phyloP scores from a whole-genome alignment of 176 grass and related monocot species.

The Carex littledalei region DNA sequence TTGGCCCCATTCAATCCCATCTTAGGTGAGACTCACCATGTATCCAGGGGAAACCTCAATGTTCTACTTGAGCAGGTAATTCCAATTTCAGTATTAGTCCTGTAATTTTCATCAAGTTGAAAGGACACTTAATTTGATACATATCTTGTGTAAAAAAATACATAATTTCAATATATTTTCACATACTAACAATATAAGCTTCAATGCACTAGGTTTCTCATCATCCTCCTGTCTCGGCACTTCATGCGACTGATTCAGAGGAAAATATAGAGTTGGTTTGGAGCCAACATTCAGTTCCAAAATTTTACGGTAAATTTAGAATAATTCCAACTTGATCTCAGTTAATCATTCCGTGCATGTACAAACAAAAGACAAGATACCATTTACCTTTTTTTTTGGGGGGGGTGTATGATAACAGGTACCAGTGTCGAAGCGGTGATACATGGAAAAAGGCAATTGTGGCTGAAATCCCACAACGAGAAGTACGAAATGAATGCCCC shows the following conservation, averaged over 20 bases:
- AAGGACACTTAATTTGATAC: neutral
- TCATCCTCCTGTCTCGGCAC: constrained; percentile 61
- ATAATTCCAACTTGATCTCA: neutral
- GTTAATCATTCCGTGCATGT: neutral
- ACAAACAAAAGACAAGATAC: neutral
- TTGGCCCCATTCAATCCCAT: constrained; percentile 89
- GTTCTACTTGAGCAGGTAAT: constrained; percentile 84
- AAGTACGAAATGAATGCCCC: constrained; percentile 70
- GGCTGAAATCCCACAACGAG: constrained; percentile 38
- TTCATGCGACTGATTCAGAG: constrained; percentile 50
- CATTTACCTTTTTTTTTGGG: neutral
- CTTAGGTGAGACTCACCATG: constrained; percentile 94
- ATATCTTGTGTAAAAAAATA: neutral
- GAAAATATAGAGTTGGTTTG: constrained; percentile 54
- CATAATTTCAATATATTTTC: neutral
- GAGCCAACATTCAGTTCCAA: constrained; percentile 60
- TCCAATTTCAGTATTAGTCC: no score
- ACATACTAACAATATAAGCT: neutral
- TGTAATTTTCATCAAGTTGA: neutral
- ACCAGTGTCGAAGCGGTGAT: constrained; percentile 57
- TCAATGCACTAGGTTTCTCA: constrained; percentile 56
- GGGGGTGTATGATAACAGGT: constrained; percentile 23
- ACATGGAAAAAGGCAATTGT: constrained; percentile 46
- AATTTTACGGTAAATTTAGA: constrained; percentile 46
- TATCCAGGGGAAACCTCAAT: constrained; percentile 52